Evolutionary conservation across 2,329 filamentous ascomycete genomes (phyloP), one percentile per base, ranked within the genome.

Genomic region (Xylariomycetidae sp.): DNA sequence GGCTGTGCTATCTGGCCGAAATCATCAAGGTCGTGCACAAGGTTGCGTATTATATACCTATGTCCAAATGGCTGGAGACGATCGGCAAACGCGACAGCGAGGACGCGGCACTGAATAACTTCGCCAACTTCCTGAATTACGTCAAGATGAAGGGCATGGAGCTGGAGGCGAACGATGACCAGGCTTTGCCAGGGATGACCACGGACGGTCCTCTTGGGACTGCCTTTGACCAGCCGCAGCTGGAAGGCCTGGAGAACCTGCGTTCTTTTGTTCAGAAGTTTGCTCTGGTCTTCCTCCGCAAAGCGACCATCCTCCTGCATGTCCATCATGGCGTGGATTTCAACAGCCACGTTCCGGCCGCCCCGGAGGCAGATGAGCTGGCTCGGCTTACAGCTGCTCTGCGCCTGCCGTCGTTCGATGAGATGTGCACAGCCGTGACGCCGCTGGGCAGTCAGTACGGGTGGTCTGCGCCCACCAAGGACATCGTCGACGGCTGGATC

Each of bases 291-390:
- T 98, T 95, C 64, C 67, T 98, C 24, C 82, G 92, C 39, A 98
- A 98, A 63, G 72, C 74, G 6, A 73, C 79, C 27, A 75, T 98
- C 29, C 75, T 96, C 23, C 75, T 96, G 43, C 82, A 96, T 56
- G 82, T 93, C 39, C 83, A 86, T 48, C 88, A 85, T 53, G 90
- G 90, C 13, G 78, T 96, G 31, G 85, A 95, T 46, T 89, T 96
- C 50, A 84, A 84, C 26, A 79, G 72, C 51, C 74, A 83, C 37
- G 65, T 80, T 19, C 72, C 80, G 32, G 65, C 71, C 4, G 68
- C 72, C 27, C 68, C 79, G 0, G 78, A 84, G 40, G 74, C 76
- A 14, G 74, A 86, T 31, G 92, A 98, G 60, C 72, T 95, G 8
- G 78, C 86, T 31, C 83, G 93, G 5, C 73, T 98, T 3, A 84